phyloP scores from a whole-genome alignment of 176 grass and related monocot genomes.

The Rhynchospora breviuscula region DNA sequence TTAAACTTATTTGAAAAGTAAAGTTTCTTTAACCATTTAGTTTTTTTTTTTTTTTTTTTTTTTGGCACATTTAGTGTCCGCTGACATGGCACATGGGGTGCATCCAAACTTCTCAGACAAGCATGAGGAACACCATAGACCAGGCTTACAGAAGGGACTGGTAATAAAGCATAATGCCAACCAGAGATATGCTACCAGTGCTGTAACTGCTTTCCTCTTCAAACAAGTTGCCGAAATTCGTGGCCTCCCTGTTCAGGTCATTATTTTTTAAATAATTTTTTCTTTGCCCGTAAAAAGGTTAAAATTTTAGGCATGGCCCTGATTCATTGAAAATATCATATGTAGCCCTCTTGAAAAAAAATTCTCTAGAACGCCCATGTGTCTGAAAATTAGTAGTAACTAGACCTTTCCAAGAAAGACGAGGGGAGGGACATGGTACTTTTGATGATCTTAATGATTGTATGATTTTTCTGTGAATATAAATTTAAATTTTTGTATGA shows the following conservation, averaged over 20 bases:
- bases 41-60: slow-evolving; percentile 9
- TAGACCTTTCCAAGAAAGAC: background rate
- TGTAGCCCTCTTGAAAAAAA: slow-evolving; percentile 3
- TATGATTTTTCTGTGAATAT: background rate
- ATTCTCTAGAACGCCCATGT: background rate
- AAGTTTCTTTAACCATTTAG: background rate
- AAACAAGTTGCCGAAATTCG: slow-evolving; percentile 78
- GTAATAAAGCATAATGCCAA: slow-evolving; percentile 97
- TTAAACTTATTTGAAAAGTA: background rate
- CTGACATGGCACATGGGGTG: slow-evolving; percentile 92
- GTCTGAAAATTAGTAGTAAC: background rate
- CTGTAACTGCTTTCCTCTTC: slow-evolving; percentile 90
- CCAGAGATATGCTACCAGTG: slow-evolving; percentile 93
- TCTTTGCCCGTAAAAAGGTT: background rate
- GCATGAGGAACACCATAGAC: slow-evolving; percentile 84
- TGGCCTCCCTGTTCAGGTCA: slow-evolving; percentile 84
- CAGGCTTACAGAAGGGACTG: slow-evolving; percentile 76
- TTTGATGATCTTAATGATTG: background rate
- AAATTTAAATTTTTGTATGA: background rate
- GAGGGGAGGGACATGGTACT: background rate
- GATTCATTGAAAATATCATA: background rate
- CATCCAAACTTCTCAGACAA: slow-evolving; percentile 91
- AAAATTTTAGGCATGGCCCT: background rate
- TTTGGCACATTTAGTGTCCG: slow-evolving; percentile 47
- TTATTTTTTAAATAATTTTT: slow-evolving; percentile 16